Evolutionary conservation across 2,329 filamentous ascomycete species (phyloP), one percentile per base, ranked within the genome.

Genomic region (Ambrosiella xylebori): DNA sequence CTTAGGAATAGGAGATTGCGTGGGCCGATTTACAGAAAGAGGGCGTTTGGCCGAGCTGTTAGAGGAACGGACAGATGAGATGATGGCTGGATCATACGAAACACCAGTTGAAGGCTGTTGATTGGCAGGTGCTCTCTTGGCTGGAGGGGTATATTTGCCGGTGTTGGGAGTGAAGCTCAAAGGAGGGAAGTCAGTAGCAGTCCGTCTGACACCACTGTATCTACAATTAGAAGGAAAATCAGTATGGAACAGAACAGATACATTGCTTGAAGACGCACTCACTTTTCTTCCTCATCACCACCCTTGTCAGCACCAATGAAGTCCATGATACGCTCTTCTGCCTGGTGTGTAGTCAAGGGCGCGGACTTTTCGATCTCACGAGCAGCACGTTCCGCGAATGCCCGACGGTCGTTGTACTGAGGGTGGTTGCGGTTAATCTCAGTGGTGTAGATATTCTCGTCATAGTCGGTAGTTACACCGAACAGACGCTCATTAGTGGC

Each of bases 391-490:
- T 90, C 88, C 1, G 90, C 93, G 40, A 83, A 79, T 2, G 86
- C 88, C 64, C 86, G 77, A 63, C 84, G 81, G 68, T 88, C 81
- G 62, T 80, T 83, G 70, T 94, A 96, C 57, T 85, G 76, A 1
- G 93, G 90, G 64, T 95, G 83, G 62, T 71, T 86, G 66, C 83
- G 88, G 70, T 98, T 82, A 66, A 98, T 94, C 45, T 80, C 73
- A 8, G 93, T 98, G 1, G 93, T 98, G 72, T 98, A 98, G 49
- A 93, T 81, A 64, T 87, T 89, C 71, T 97, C 93, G 66, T 97
- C 83, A 68, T 97, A 98, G 65, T 89, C 88, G 56, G 86, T 93
- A 70, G 82, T 88, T 44, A 94, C 72, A 40, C 93, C 93, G 66
- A 95, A 97, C 37, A 88, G 80, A 58, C 82, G 78, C 70, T 94